Evolutionary conservation across 2,329 filamentous ascomycete genomes (phyloP), one percentile per base, ranked within the genome.

Genomic region (Didymella sp.): DNA sequence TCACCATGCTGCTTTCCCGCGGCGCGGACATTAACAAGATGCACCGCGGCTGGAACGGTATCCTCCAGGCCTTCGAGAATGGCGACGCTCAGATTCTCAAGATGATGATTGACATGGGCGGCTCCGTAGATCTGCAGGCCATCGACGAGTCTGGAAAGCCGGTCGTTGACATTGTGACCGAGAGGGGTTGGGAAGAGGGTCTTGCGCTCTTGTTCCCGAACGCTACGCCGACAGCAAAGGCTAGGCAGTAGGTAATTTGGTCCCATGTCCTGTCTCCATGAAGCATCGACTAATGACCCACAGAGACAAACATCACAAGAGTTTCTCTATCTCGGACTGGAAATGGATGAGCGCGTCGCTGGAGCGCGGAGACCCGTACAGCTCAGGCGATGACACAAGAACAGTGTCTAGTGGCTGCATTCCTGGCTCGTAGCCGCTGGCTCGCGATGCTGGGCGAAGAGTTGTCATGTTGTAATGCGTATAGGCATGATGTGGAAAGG

Each of bases 11-110:
- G 6, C 79, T 90, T 7, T 81, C 81, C 11, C 80, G 83, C 58
- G 87, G 88, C 9, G 88, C 86, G 1, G 86, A 90, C 65, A 85
- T 87, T 44, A 90, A 90, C 76, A 84, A 85, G 51, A 75, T 75
- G 72, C 69, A 75, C 55, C 67, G 72, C 17, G 72, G 72, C 28
- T 75, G 72, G 72, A 75, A 75, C 46, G 66, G 69, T 24, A 63
- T 75, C 13, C 60, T 75, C 4, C 72, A 75, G 55, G 72, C 72
- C 15, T 69, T 75, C 24, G 72, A 75, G 58, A 75, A 75, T 35
- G 72, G 72, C 19, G 72, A 75, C 22, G 71, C 69, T 1, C 53
- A 71, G 24, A 70, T 75, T 22, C 63, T 75, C n/a, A 67, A 67
- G 44, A 59, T 73, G 13, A 58, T 75, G 15, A 73, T 73, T 30